Conservation (phyloP, 2,329 filamentous ascomycete genomes). For the Passalora sequoiae region DNA sequence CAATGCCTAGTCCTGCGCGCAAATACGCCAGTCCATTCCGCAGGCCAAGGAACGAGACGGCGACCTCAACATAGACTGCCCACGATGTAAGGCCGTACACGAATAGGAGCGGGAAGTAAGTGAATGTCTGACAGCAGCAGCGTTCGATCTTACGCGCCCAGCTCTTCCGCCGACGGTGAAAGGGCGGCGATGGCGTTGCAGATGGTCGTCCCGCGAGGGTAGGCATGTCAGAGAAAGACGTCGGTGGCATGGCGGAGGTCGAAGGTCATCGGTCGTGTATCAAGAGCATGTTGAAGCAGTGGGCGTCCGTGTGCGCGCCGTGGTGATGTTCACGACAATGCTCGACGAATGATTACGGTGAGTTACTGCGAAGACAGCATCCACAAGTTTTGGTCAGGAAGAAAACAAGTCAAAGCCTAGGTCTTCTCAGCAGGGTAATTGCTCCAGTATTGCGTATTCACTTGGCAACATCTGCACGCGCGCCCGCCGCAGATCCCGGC, state of each 20-base stretch:
- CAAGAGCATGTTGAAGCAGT: constrained; percentile 2
- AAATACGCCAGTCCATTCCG: constrained; percentile 18
- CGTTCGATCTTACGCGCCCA: constrained; percentile 72
- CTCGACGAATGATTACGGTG: too few relatives aligned
- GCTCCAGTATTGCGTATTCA: too few relatives aligned
- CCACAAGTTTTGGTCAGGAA: too few relatives aligned
- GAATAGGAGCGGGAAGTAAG: constrained; percentile 25
- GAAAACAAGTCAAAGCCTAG: too few relatives aligned
- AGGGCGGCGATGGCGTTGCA: constrained; percentile 27
- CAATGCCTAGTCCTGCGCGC: constrained; percentile 56
- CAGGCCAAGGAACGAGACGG: constrained; percentile 41
- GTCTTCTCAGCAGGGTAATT: too few relatives aligned
- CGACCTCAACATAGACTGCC: constrained; percentile 82
- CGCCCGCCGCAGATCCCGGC: too few relatives aligned
- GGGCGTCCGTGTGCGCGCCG: too few relatives aligned
- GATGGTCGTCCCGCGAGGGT: constrained; percentile 21
- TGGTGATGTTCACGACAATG: too few relatives aligned
- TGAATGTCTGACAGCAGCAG: constrained; percentile 63
- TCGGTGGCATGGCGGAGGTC: constrained; percentile 16
- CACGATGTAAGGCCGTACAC: constrained; percentile 65
- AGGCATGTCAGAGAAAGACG: constrained; percentile 26
- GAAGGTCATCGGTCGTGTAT: background rate
- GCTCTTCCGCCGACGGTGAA: constrained; percentile 32
- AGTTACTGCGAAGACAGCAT: too few relatives aligned
- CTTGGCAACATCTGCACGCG: too few relatives aligned